These are phyloP conservation scores for Ottelia alismoides DNA, from an alignment of 106 monocot species.

Conservation along the genomic window DNA sequence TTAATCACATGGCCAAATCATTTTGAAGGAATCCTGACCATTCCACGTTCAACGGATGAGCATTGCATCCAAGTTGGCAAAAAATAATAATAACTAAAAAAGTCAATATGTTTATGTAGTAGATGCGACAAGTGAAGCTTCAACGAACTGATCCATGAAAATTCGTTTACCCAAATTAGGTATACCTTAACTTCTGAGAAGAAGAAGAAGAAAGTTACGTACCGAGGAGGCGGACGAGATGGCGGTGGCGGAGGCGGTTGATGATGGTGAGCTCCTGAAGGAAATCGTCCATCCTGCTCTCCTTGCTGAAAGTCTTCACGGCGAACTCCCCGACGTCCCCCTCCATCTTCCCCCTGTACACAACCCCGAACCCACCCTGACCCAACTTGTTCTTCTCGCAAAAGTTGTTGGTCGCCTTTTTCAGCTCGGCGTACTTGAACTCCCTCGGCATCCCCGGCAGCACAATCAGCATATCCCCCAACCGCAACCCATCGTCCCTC, in stretches of 20 bases:
- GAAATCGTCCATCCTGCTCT: slow-evolving; percentile 56
- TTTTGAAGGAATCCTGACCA: no score
- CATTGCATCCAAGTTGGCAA: no score
- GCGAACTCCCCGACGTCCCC: slow-evolving; percentile 35
- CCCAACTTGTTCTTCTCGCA: slow-evolving; percentile 53
- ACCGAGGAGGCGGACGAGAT: slow-evolving; percentile 64
- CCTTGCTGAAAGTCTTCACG: slow-evolving; percentile 73
- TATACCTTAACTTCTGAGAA: no score
- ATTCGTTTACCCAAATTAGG: background rate
- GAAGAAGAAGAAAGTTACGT: slow-evolving; percentile 3
- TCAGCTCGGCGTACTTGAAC: slow-evolving; percentile 50
- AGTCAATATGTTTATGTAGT: background rate
- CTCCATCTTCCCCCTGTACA: slow-evolving; percentile 43
- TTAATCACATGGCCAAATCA: no score
- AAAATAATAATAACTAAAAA: background rate
- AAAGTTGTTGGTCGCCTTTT: slow-evolving; percentile 57
- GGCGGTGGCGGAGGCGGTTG: slow-evolving; percentile 62
- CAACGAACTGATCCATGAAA: background rate
- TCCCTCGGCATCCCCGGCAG: slow-evolving; percentile 64
- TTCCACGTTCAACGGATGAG: no score
- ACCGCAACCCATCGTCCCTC: background rate
- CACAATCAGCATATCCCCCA: background rate
- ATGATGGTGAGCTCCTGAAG: slow-evolving; percentile 77
- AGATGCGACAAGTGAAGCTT: background rate
- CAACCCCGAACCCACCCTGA: slow-evolving; percentile 63